Base-by-base conservation (phyloP, 805 yeast genomes). In the Starmera pachycereana region DNA sequence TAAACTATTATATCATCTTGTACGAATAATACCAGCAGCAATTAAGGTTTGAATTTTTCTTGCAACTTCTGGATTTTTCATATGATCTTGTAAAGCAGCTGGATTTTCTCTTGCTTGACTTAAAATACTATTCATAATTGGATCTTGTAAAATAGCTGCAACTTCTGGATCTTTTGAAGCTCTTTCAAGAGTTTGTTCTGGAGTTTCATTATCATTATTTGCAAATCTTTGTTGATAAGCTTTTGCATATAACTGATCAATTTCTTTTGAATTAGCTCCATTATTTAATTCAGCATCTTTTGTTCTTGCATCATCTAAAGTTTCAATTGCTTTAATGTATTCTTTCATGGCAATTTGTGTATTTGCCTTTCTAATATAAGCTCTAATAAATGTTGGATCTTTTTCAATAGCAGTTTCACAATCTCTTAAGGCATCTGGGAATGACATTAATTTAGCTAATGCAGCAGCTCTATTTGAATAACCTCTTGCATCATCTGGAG, bases 391-490 rank as follows among this genome's bases (percentile, higher is more conserved):
- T 16, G 68, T 63, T 36, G 96, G 96, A 62, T 92, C 97, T 51
- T 78, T 76, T 58, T 74, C 77, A 53, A 92, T 85, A 31, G 98
- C 99, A 43, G 66, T 61, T 56, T 90, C 85, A 69, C 97, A 88
- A 65, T 92, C 99, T 53, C 74, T 73, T 42, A 92, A 81, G 13
- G 95, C 97, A 51, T 90, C 97, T 14, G 97, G 97, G 83, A 90
- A 92, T 11, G 96, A 86, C 84, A 90, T 77, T 51, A 92, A 75
- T 65, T 92, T 92, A 36, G 95, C 81, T 58, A 83, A 74, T 2
- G 96, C 96, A 32, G 98, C 98, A 39, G 99, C 98, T 66, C 99
- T 83, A 69, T 92, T 92, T 30, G 95, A 88, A 63, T 88, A 92
- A 42, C 97, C 97, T 63, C 96, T 78, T 19, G 95, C 94, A 63